phyloP scores from a whole-genome alignment of 1,139 yeast species.

The Yamadazyma taylorii region DNA sequence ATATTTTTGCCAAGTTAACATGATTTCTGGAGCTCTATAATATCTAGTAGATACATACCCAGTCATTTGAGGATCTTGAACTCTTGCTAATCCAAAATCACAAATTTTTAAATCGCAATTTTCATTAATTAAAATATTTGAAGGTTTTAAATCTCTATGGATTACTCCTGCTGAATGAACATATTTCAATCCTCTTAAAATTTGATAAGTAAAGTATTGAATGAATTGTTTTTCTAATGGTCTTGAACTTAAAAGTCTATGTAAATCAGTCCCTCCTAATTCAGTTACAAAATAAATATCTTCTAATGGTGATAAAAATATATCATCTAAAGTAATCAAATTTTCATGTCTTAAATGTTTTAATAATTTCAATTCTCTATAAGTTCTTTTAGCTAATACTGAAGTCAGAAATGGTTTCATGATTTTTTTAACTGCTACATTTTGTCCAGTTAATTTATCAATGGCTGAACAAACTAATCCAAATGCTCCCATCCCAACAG shows the following conservation, averaged over 20 bases:
- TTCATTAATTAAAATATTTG: slow-evolving; percentile 88
- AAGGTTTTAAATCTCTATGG: slow-evolving; percentile 92
- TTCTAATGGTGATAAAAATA: slow-evolving; percentile 90
- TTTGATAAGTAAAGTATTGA: slow-evolving; percentile 93
- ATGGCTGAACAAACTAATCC: slow-evolving; percentile 97
- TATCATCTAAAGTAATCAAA: slow-evolving; percentile 88
- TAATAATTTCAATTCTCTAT: slow-evolving; percentile 88
- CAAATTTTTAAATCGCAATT: slow-evolving; percentile 95
- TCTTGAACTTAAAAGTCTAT: slow-evolving; percentile 83
- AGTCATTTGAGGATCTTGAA: slow-evolving; percentile 99
- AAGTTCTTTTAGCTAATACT: slow-evolving; percentile 92
- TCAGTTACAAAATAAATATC: slow-evolving; percentile 97
- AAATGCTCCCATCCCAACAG: slow-evolving; percentile 99
- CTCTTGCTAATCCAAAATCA: slow-evolving; percentile 95
- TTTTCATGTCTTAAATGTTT: slow-evolving; percentile 95
- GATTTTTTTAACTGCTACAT: slow-evolving; percentile 95
- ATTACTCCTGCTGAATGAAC: slow-evolving; percentile 98
- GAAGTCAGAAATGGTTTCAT: slow-evolving; percentile 97
- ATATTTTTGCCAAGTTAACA: slow-evolving; percentile 99
- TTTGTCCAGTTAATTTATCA: slow-evolving; percentile 86
- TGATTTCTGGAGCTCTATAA: slow-evolving; percentile 97
- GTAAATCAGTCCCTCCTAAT: slow-evolving; percentile 93
- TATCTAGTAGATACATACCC: slow-evolving; percentile 97
- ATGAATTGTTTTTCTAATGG: slow-evolving; percentile 96
- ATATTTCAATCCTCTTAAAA: slow-evolving; percentile 86